Evolutionary conservation across 1,284 basidiomycete species (phyloP), one percentile per base, ranked within the genome.

Genomic region (Rhodotorula sp.): DNA sequence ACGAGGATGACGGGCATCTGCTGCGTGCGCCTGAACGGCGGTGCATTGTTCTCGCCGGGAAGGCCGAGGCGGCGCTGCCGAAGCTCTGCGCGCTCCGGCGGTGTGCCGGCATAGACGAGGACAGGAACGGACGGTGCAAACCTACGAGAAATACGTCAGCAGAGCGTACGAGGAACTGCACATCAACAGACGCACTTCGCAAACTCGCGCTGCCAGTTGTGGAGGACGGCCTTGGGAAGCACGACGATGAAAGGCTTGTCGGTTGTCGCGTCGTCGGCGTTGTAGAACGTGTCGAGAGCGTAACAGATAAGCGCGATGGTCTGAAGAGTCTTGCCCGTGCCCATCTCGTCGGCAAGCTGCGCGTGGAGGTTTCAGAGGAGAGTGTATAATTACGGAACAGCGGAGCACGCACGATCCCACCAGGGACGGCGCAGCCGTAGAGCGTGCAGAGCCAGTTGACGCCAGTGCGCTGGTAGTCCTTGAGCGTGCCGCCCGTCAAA

Each of bases 201-300:
- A 54, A 73, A 67, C 65, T 77, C 75, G 44, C 53, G n/a, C 21
- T 54, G 59, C 75, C 75, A 77, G 55, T 75, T 75, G 59, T 54
- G 55, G 1, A 73, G 51, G 34, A 77, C 73, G 3, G 75, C 55
- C 34, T 69, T 72, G 10, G 74, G 74, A 8, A 63, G 44, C 75
- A 97, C 88, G 80, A 97, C 93, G 32, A 97, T 86, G 82, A 97
- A 93, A 2, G 94, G 94, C 2, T 94, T 94, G 93, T 94, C 70
- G 27, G 63, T 59, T 8, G 55, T 41, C n/a, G 46, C 39, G 3
- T 53, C 36, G n/a, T 57, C 64, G 9, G 66, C 46, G 27, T 60
- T 51, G 15, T 57, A 64, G 34, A 73, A 58, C 19, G 65, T 27
- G 21, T 67, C 60, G 41, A 71, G 55, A 17, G 97, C 86, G 82